These are phyloP conservation scores for Atalantia buxifolia DNA, from an alignment of 345 rosid species.

Conservation along the genomic window DNA sequence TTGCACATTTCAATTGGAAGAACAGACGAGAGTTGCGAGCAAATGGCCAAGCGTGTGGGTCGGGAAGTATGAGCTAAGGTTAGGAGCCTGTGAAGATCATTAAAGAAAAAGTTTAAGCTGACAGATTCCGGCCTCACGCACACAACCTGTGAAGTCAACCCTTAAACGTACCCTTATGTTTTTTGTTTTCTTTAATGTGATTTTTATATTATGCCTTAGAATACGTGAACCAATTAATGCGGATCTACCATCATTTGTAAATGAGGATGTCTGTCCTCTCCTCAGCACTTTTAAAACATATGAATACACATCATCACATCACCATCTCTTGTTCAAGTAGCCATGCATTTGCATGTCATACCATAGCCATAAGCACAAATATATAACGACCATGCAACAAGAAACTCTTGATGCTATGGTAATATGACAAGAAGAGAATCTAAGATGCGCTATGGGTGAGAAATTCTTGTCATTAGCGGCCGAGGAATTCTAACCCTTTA, in stretches of 20 bases:
- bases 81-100: constrained; percentile 8
- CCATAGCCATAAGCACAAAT: background rate
- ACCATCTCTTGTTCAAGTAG: background rate
- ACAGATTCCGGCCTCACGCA: constrained; percentile 24
- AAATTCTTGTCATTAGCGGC: no score
- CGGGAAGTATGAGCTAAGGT: background rate
- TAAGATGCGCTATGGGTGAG: no score
- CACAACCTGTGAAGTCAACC: constrained; percentile 46
- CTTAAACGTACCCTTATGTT: background rate
- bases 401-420: no score
- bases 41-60: background rate
- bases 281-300: background rate
- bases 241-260: constrained; percentile 27
- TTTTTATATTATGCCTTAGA: constrained; percentile 15
- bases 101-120: constrained; percentile 9
- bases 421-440: no score
- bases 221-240: constrained; percentile 39
- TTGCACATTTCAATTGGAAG: background rate
- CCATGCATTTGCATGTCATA: background rate
- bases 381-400: no score
- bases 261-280: constrained; percentile 42
- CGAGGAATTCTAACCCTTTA: no score
- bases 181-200: background rate
- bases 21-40: background rate
- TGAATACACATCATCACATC: background rate